A percentile compares a stretch with the other conserved stretches of the same genome.
Conservation (phyloP, 2,329 filamentous ascomycete species). For the Beauveria varroae region DNA sequence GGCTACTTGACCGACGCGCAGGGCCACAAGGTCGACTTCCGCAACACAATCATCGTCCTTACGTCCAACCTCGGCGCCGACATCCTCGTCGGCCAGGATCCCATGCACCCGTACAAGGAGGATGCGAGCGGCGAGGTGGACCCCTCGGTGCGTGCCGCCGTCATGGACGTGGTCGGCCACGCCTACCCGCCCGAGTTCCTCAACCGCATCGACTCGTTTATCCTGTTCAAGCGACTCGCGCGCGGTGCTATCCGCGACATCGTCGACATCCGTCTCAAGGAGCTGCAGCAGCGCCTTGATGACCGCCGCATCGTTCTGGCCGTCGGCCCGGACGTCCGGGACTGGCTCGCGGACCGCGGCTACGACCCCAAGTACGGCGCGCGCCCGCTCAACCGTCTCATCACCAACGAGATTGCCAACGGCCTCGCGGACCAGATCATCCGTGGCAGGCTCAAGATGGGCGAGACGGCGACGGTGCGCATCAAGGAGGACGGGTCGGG, state of each 20-base stretch:
- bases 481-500: constrained; percentile 56
- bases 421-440: constrained; percentile 88
- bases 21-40: constrained; percentile 93
- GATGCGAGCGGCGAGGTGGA: constrained; percentile 61
- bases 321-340: constrained; percentile 63
- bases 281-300: constrained; percentile 75
- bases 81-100: constrained; percentile 73
- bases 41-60: constrained; percentile 92
- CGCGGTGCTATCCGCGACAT: constrained; percentile 76
- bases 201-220: constrained; percentile 94
- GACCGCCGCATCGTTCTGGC: constrained; percentile 75
- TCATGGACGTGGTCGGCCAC: constrained; percentile 78
- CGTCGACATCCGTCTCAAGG: constrained; percentile 81
- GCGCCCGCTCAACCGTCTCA: constrained; percentile 81
- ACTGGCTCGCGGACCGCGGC: constrained; percentile 82
- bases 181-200: constrained; percentile 87
- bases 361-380: constrained; percentile 92
- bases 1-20: constrained; percentile 93
- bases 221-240: constrained; percentile 85
- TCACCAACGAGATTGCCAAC: constrained; percentile 85
- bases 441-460: constrained; percentile 68
- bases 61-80: constrained; percentile 93
- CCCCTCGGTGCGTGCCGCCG: constrained; percentile 63
- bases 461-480: constrained; percentile 63
- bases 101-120: constrained; percentile 55